Base-by-base conservation (phyloP, 306 rosid species). In the Purshia tridentata region DNA sequence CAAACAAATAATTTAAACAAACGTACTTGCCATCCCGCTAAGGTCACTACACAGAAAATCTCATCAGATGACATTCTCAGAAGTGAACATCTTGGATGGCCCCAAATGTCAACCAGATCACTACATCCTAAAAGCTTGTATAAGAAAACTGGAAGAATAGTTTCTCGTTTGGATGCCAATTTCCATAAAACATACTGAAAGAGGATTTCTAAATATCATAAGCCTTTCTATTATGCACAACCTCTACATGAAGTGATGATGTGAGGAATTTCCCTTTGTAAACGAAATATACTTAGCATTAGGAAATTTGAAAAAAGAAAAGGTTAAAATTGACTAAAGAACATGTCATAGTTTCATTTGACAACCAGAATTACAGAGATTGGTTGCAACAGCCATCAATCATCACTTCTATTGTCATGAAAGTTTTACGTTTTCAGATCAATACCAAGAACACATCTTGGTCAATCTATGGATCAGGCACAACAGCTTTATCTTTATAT, bases 391-490 rank as follows among this genome's bases (percentile, higher is more conserved):
- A n/a, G n/a, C n/a, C 20, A 57, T 16, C 35, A 22, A 57, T 14
- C 44, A 22, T 68, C 58, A 46, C 76, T 12, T 56, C 72, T 74
- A 68, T 19, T 66, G 60, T 69, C 61, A 67, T 8, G 61, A 39
- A 74, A 68, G 47, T 69, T 42, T 65, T 49, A 50, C 22, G n/a
- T 71, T 56, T 57, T 61, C 54, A 47, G 71, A 37, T 61, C 82
- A 58, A 56, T 64, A 68, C 66, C 58, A 79, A 48, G 74, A 66
- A 12, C 14, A 1, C 68, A 39, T 35, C 4, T 63, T 23, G 49
- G 48, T n/a, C 65, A 79, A 66, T 69, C 78, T 74, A 85, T 14
- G 82, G 74, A 54, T 74, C 87, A 67, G 74, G 70, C 70, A 60
- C 48, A 67, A 76, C 62, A 80, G 55, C 42, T 47, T 67, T 80